Percentiles rank a stretch among this genome's conserved stretches.
These are phyloP conservation scores for Aegilops bicornis DNA, from an alignment of 176 grass and related monocot genomes.

Conservation along the genomic window DNA sequence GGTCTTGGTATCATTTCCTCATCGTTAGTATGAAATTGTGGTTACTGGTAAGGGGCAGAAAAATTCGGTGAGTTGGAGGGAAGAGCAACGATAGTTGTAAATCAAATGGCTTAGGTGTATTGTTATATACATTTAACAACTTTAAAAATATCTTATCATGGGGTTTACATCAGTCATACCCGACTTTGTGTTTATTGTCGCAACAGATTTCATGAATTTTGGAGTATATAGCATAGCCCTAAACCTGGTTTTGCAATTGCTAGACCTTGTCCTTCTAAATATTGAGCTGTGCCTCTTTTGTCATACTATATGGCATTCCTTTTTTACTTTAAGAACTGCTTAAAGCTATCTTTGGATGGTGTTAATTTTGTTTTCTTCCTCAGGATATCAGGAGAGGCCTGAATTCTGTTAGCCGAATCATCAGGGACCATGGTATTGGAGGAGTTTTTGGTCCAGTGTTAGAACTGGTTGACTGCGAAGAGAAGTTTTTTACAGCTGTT, in stretches of 20 bases:
- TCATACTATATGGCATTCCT: neutral
- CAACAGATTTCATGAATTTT: neutral
- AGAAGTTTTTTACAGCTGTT: constrained; percentile 98
- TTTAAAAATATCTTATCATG: neutral
- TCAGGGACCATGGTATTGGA: constrained; percentile 66
- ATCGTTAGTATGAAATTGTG: constrained; percentile 1
- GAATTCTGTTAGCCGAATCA: constrained; percentile 95
- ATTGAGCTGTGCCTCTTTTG: neutral
- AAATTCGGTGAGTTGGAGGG: neutral
- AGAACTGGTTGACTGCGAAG: constrained; percentile 91
- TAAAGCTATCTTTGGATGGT: constrained; percentile 24
- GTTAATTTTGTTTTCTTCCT: constrained; percentile 23
- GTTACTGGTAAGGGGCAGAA: constrained; percentile 1
- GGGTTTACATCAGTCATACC: neutral
- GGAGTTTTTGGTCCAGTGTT: constrained; percentile 95
- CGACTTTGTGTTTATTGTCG: neutral
- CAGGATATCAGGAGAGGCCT: constrained; percentile 97
- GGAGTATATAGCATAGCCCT: neutral
- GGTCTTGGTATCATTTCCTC: neutral
- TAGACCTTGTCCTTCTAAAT: neutral
- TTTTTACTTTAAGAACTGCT: constrained; percentile 16
- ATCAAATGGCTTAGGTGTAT: neutral
- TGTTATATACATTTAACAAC: neutral
- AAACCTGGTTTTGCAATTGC: constrained; percentile 12
- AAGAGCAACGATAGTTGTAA: neutral